phyloP scores from a whole-genome alignment of 1,139 yeast genomes.

The Torulaspora pretoriensis region DNA sequence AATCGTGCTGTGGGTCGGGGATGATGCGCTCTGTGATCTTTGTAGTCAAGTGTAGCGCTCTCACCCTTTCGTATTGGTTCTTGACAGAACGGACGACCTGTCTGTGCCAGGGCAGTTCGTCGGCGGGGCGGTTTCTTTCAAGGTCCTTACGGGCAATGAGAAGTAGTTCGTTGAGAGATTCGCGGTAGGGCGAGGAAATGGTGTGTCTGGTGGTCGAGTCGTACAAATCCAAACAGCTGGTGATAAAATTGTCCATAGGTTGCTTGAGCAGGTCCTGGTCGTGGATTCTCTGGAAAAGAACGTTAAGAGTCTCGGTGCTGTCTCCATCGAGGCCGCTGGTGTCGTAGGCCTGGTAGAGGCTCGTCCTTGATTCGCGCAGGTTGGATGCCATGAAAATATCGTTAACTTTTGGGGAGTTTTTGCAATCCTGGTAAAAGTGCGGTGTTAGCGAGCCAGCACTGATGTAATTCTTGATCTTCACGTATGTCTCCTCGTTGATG shows the following conservation, averaged over 20 bases:
- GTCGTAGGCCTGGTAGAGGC: constrained; percentile 9
- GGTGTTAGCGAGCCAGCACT: constrained; percentile 6
- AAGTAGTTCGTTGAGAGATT: constrained; percentile 13
- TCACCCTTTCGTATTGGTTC: constrained; percentile 5
- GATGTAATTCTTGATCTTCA: constrained; percentile 16
- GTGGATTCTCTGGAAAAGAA: constrained; percentile 8
- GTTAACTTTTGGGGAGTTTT: constrained; percentile 6
- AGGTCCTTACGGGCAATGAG: constrained; percentile 11
- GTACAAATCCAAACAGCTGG: constrained; percentile 11
- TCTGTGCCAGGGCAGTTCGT: constrained; percentile 11
- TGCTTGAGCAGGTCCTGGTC: constrained; percentile 7
- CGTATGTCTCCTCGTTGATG: constrained; percentile 16
- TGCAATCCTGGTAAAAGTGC: constrained; percentile 10
- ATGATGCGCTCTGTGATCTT: constrained; percentile 21
- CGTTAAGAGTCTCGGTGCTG: constrained; percentile 8
- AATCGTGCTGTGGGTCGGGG: constrained; percentile 27
- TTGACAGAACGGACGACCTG: constrained; percentile 6
- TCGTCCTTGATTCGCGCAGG: constrained; percentile 12
- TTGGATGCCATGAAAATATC: constrained; percentile 17
- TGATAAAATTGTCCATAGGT: constrained; percentile 11
- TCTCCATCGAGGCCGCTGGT: constrained; percentile 8
- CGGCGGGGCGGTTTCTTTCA: constrained; percentile 7
- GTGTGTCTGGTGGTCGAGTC: constrained; percentile 13
- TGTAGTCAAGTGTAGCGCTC: constrained; percentile 14
- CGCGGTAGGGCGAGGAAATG: constrained; percentile 12